These are phyloP conservation scores for Apiotrichum porosum DNA, from an alignment of 1,284 basidiomycete genomes.

Conservation along the genomic window DNA sequence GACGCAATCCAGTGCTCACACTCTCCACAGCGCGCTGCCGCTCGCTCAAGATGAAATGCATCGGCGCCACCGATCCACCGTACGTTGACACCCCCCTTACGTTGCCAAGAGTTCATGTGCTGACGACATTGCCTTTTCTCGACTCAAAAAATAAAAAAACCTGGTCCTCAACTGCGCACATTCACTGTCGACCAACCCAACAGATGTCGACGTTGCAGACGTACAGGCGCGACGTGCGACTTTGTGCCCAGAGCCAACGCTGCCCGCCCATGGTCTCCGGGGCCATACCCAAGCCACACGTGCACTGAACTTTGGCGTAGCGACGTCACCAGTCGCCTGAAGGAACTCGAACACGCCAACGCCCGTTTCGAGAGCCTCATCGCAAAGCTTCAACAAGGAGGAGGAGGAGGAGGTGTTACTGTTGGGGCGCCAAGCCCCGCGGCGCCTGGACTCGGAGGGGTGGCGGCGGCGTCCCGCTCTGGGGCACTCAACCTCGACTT, in stretches of 20 bases:
- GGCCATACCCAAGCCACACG: slow-evolving; percentile 17
- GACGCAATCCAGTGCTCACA: neutral
- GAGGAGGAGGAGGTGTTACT: too few species aligned
- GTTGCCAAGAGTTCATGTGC: neutral
- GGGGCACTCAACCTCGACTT: slow-evolving; percentile 11
- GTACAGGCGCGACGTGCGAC: slow-evolving; percentile 18
- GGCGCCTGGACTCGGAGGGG: neutral
- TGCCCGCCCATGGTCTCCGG: slow-evolving; percentile 13
- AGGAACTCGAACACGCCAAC: slow-evolving; percentile 15
- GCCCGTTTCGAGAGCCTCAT: slow-evolving; percentile 11
- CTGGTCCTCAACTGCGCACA: too few species aligned
- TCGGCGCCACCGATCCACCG: slow-evolving; percentile 22
- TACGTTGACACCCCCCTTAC: too few species aligned
- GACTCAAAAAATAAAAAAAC: too few species aligned
- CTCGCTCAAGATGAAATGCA: slow-evolving; percentile 23
- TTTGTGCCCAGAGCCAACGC: slow-evolving; percentile 22
- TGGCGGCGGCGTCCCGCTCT: too few species aligned
- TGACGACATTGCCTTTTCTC: neutral
- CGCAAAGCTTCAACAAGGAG: neutral
- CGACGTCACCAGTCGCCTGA: slow-evolving; percentile 16
- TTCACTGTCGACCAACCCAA: neutral
- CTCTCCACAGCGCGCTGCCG: slow-evolving; percentile 13
- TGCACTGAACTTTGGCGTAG: slow-evolving; percentile 23
- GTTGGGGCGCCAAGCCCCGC: neutral
- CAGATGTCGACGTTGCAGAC: slow-evolving; percentile 17